Conservation (phyloP, 2,329 filamentous ascomycete species). For the Trichoderma polysporum region DNA sequence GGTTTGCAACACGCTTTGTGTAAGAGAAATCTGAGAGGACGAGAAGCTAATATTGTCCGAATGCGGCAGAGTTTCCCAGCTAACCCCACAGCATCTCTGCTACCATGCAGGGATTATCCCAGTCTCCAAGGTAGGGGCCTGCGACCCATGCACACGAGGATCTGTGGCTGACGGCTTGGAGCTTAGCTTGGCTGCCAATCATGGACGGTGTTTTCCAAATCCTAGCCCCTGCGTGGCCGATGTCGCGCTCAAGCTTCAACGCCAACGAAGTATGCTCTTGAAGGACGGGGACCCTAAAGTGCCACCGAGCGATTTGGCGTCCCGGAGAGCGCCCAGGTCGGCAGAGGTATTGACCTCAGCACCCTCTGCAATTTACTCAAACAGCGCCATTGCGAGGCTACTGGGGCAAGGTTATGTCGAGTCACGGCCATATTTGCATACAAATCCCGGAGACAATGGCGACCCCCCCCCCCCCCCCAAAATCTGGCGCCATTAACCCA, state of each 20-base stretch:
- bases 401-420: neutral
- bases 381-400: neutral
- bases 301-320: conserved; percentile 10
- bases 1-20: conserved; percentile 39
- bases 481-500: neutral
- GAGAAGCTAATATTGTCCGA: conserved; percentile 22
- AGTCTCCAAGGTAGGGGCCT: neutral
- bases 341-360: conserved; percentile 4
- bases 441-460: neutral
- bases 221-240: conserved; percentile 20
- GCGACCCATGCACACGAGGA: conserved; percentile 19
- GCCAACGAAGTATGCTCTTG: conserved; percentile 13
- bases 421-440: neutral
- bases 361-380: neutral
- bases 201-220: conserved; percentile 17
- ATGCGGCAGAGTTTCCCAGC: conserved; percentile 17
- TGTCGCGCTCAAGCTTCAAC: conserved; percentile 22
- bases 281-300: neutral
- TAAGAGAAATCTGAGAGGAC: conserved; percentile 40
- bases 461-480: neutral
- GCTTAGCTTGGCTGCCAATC: conserved; percentile 21
- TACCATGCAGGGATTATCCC: conserved; percentile 9
- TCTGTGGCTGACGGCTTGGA: conserved; percentile 22
- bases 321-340: conserved; percentile 2
- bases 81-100: conserved; percentile 21